These are phyloP conservation scores for Mycena venus DNA, from an alignment of 768 basidiomycete species.

Conservation along the genomic window DNA sequence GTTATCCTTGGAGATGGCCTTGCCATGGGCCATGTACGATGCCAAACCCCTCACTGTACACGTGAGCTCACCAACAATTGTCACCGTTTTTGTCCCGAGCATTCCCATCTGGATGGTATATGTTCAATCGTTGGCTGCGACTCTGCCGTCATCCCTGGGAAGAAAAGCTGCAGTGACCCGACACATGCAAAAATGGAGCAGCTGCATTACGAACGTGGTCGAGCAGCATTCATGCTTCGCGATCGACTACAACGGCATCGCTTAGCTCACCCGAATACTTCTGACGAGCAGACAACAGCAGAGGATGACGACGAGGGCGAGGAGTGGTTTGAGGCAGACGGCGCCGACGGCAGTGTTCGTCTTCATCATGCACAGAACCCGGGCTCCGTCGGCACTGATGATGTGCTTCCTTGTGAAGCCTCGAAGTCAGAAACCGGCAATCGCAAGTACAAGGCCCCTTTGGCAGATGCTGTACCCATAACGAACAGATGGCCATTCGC, in stretches of 20 bases:
- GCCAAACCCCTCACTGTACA: constrained; percentile 19
- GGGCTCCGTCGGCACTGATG: neutral
- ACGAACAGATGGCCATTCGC: constrained; percentile 32
- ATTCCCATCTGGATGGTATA: neutral
- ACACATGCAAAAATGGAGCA: neutral
- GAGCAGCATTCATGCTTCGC: neutral
- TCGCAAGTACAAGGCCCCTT: constrained; percentile 24
- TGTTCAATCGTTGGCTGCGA: neutral
- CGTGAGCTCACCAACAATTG: constrained; percentile 25
- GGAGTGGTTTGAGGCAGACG: constrained; percentile 1
- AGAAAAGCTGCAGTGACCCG: neutral
- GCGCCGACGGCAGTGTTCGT: neutral
- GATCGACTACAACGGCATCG: constrained; percentile 13
- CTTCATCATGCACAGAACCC: neutral
- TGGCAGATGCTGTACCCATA: constrained; percentile 32
- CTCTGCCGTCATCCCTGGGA: neutral
- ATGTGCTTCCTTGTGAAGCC: constrained; percentile 15
- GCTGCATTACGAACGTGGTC: constrained; percentile 9
- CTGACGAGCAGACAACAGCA: too few relatives aligned
- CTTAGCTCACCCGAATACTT: too few relatives aligned
- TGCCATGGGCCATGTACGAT: constrained; percentile 27
- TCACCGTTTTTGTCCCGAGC: constrained; percentile 22
- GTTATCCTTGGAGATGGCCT: constrained; percentile 32
- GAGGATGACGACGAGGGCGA: neutral
- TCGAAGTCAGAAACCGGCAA: constrained; percentile 14